A percentile compares a stretch with the other conserved stretches of the same genome.
phyloP scores from a whole-genome alignment of 805 yeast species.

The Wickerhamiella kurtzmanii region DNA sequence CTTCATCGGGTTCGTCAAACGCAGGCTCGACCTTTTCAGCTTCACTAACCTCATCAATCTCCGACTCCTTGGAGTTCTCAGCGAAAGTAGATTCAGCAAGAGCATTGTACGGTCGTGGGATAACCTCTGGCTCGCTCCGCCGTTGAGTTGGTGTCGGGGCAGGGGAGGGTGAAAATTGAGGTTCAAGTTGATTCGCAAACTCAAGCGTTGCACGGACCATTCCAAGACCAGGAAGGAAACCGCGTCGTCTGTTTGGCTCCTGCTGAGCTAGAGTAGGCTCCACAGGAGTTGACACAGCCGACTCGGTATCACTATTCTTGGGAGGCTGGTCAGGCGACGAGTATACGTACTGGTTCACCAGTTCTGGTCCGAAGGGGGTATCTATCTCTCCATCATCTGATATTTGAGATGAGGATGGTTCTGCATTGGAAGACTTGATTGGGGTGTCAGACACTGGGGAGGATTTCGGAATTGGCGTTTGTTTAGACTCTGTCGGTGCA shows the following conservation, averaged over 20 bases:
- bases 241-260: constrained; percentile 5
- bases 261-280: too few relatives aligned
- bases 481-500: too few relatives aligned
- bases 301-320: not conserved
- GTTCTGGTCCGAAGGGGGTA: constrained; percentile 1
- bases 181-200: constrained; percentile 16
- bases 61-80: constrained; percentile 3
- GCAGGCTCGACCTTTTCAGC: not conserved
- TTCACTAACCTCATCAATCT: not conserved
- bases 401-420: too few relatives aligned
- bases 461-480: not conserved
- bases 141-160: constrained; percentile 6
- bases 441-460: not conserved
- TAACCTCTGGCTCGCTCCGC: not conserved
- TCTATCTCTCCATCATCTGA: too few relatives aligned
- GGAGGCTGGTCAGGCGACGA: not conserved
- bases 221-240: constrained; percentile 13
- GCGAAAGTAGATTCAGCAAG: not conserved
- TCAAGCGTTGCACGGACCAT: constrained; percentile 11
- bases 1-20: not conserved
- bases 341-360: not conserved
- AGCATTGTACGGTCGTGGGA: not conserved
- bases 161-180: constrained; percentile 10
- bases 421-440: too few relatives aligned
- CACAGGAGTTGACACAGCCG: too few relatives aligned